Evolutionary conservation across 2,329 filamentous ascomycete species (phyloP).

Genomic region (Phaeomoniella chlamydospora): DNA sequence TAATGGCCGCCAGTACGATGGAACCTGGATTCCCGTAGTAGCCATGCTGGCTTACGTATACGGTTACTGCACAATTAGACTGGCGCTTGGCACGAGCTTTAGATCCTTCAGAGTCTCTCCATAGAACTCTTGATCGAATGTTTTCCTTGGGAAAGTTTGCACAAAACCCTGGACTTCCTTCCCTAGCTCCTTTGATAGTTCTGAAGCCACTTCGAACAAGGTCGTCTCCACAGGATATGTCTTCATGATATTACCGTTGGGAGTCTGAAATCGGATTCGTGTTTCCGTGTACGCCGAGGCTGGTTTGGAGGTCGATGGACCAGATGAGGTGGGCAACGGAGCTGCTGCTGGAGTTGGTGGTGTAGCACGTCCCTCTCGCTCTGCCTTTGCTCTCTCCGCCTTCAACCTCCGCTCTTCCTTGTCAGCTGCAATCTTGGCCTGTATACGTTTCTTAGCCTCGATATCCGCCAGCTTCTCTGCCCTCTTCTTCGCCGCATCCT

Average conservation of each 20-base stretch:
- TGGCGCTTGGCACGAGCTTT: slow-evolving; percentile 79
- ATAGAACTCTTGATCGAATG: slow-evolving; percentile 62
- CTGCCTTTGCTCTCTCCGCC: slow-evolving; percentile 72
- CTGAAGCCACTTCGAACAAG: slow-evolving; percentile 77
- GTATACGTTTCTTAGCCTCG: slow-evolving; percentile 76
- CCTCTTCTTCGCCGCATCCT: slow-evolving; percentile 74
- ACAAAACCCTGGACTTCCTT: slow-evolving; percentile 60
- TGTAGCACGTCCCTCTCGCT: slow-evolving; percentile 58
- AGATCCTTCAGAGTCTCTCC: slow-evolving; percentile 87
- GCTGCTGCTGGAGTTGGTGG: slow-evolving; percentile 31
- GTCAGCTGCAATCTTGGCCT: slow-evolving; percentile 88
- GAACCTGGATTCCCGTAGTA: too few relatives aligned
- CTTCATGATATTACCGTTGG: slow-evolving; percentile 66
- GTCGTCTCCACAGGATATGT: slow-evolving; percentile 81
- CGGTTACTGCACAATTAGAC: slow-evolving; percentile 55
- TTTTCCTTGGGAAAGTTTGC: slow-evolving; percentile 77
- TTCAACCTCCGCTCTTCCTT: slow-evolving; percentile 79
- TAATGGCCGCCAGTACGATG: too few relatives aligned
- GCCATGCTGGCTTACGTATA: too few relatives aligned
- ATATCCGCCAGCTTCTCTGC: slow-evolving; percentile 76
- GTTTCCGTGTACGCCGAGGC: slow-evolving; percentile 65
- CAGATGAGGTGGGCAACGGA: slow-evolving; percentile 27
- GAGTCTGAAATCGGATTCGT: slow-evolving; percentile 66
- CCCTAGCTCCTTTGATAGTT: slow-evolving; percentile 57
- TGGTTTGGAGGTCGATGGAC: slow-evolving; percentile 41